Conservation (phyloP, 2,329 filamentous ascomycete genomes). For the Cryphonectria japonica region DNA sequence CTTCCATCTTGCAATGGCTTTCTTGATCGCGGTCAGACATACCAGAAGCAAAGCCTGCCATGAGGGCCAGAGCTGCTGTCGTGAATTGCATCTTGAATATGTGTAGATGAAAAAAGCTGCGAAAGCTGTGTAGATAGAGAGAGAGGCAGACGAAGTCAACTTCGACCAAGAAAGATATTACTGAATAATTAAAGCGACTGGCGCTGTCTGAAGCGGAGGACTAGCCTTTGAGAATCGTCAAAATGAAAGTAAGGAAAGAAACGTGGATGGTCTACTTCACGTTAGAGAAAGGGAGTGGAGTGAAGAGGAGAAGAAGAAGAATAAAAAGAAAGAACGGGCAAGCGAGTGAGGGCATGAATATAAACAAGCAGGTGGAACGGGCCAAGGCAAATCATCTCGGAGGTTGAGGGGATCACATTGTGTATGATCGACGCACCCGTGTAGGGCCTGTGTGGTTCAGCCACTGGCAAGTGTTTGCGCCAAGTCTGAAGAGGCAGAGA, state of each 20-base stretch:
- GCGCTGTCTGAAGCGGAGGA: slow-evolving; percentile 50
- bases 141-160: slow-evolving; percentile 27
- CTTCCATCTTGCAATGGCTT: neutral
- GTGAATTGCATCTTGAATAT: slow-evolving; percentile 57
- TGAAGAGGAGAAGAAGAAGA: slow-evolving; percentile 32
- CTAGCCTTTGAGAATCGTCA: slow-evolving; percentile 47
- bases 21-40: slow-evolving; percentile 31
- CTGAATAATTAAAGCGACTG: slow-evolving; percentile 45
- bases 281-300: slow-evolving; percentile 18
- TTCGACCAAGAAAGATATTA: slow-evolving; percentile 23
- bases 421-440: slow-evolving; percentile 28
- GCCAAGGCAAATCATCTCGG: slow-evolving; percentile 21
- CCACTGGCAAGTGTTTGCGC: slow-evolving; percentile 19
- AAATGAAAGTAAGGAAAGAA: slow-evolving; percentile 37
- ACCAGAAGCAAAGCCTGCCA: slow-evolving; percentile 54
- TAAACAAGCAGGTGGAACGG: slow-evolving; percentile 28
- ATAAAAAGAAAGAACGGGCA: slow-evolving; percentile 32
- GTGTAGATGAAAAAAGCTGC: slow-evolving; percentile 13
- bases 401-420: slow-evolving; percentile 22
- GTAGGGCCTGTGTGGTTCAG: slow-evolving; percentile 21
- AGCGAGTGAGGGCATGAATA: slow-evolving; percentile 33
- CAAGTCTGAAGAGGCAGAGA: slow-evolving; percentile 17
- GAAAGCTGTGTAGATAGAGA: slow-evolving; percentile 1
- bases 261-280: slow-evolving; percentile 28
- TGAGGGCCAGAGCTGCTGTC: slow-evolving; percentile 50